phyloP scores from a whole-genome alignment of 1,139 yeast species.

The Candida glucosophila region DNA sequence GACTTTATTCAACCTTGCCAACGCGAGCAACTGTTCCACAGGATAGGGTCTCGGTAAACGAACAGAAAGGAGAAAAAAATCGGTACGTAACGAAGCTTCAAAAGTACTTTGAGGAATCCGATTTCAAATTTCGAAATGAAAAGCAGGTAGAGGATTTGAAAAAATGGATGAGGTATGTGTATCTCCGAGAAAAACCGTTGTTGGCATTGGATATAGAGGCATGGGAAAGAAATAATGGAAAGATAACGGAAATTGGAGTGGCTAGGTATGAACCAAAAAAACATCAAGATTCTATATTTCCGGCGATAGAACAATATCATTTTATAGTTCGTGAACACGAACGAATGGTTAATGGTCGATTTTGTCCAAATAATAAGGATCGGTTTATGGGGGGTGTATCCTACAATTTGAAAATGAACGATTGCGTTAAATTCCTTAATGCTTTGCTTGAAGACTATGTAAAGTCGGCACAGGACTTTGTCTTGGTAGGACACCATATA shows the following conservation, averaged over 20 bases:
- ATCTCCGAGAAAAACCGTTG: conserved; percentile 27
- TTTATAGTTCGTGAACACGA: conserved; percentile 46
- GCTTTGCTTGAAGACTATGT: conserved; percentile 36
- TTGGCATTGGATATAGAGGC: conserved; percentile 64
- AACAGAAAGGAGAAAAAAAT: no score
- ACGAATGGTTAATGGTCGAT: conserved; percentile 41
- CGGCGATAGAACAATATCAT: conserved; percentile 46
- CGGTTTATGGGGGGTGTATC: conserved; percentile 54
- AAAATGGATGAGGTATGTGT: conserved; percentile 18
- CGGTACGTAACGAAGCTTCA: no score
- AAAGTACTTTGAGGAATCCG: conserved; percentile 11
- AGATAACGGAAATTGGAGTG: conserved; percentile 64
- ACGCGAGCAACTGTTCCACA: no score
- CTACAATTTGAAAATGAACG: conserved; percentile 25
- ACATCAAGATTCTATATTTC: conserved; percentile 31
- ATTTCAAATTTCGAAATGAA: conserved; percentile 12
- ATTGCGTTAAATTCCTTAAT: conserved; percentile 32
- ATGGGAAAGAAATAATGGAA: conserved; percentile 38
- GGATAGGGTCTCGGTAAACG: no score
- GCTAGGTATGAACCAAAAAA: conserved; percentile 54
- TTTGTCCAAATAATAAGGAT: conserved; percentile 56
- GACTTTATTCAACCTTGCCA: no score
- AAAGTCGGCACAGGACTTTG: conserved; percentile 8
- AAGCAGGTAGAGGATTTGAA: conserved; percentile 11
- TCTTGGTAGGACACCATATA: conserved; percentile 65